Percentiles rank a stretch among this genome's conserved stretches.
phyloP scores from a whole-genome alignment of 1,139 yeast species.

The Meyerozyma guilliermondii region DNA sequence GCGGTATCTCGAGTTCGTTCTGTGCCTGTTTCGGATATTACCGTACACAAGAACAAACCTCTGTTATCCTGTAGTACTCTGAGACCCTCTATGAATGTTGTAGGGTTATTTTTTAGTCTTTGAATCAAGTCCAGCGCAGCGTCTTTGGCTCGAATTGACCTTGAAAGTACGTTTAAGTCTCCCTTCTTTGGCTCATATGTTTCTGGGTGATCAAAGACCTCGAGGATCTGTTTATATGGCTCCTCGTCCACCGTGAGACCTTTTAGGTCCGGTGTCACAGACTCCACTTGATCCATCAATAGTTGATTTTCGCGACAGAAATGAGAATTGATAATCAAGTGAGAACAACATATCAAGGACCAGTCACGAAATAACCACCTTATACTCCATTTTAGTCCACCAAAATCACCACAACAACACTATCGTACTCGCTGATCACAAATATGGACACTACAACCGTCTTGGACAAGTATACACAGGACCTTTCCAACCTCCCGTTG shows the following conservation, averaged over 20 bases:
- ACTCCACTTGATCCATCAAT: background rate
- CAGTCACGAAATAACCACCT: background rate
- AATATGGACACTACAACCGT: conserved; percentile 70
- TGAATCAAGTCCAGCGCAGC: conserved; percentile 11
- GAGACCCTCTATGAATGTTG: conserved; percentile 15
- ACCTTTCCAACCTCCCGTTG: conserved; percentile 81
- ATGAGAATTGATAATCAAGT: background rate
- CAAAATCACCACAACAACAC: conserved; percentile 1
- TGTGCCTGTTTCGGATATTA: conserved; percentile 13
- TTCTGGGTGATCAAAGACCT: background rate
- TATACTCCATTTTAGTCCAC: background rate
- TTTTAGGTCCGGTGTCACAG: background rate
- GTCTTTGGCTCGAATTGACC: conserved; percentile 5
- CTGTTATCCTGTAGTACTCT: conserved; percentile 14
- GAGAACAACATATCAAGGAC: background rate
- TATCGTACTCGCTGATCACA: background rate
- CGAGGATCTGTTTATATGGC: conserved; percentile 3
- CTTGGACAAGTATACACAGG: conserved; percentile 70
- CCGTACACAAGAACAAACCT: conserved; percentile 7
- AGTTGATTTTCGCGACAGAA: background rate
- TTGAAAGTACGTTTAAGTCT: conserved; percentile 1
- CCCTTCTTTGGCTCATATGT: conserved; percentile 9
- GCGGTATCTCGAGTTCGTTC: conserved; percentile 9
- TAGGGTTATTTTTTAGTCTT: conserved; percentile 16
- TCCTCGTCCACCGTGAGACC: background rate